These are phyloP conservation scores for Penicillium macrosclerotiorum DNA, from an alignment of 495 filamentous ascomycete species.

Conservation along the genomic window DNA sequence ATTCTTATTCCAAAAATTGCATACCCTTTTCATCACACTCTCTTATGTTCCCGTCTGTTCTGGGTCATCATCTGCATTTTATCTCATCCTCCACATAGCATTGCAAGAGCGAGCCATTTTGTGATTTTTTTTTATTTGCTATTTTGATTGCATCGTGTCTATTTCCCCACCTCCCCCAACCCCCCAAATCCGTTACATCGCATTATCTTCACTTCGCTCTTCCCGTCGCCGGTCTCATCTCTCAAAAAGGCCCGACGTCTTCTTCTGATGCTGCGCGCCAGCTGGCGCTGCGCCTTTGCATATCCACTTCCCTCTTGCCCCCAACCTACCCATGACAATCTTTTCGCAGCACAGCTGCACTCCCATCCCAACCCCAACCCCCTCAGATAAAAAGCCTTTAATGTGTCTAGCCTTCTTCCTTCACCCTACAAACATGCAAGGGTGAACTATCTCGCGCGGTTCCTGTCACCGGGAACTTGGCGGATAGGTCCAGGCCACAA, in stretches of 20 bases:
- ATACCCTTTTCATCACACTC: conserved; percentile 37
- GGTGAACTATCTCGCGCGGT: conserved; percentile 1
- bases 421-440: conserved; percentile 3
- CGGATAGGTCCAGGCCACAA: conserved; percentile 18
- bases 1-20: conserved; percentile 41
- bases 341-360: conserved; percentile 21
- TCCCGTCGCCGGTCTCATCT: conserved; percentile 10
- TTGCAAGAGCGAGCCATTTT: conserved; percentile 51
- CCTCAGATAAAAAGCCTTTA: conserved; percentile 27
- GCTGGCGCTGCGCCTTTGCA: conserved; percentile 31
- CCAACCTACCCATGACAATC: conserved; percentile 23
- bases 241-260: conserved; percentile 6
- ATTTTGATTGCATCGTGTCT: conserved; percentile 12
- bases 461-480: neutral
- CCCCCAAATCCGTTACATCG: conserved; percentile 5
- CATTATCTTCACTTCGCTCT: conserved; percentile 17
- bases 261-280: conserved; percentile 26
- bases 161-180: too few relatives aligned
- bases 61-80: conserved; percentile 42
- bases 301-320: too few relatives aligned
- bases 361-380: conserved; percentile 9
- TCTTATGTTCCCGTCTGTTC: conserved; percentile 25
- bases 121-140: conserved; percentile 25
- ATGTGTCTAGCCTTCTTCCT: conserved; percentile 33
- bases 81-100: conserved; percentile 43